Percentiles rank a stretch among this genome's conserved stretches.
Evolutionary conservation across 768 basidiomycete genomes (phyloP).

Genomic region (Pleurotus platypus): DNA sequence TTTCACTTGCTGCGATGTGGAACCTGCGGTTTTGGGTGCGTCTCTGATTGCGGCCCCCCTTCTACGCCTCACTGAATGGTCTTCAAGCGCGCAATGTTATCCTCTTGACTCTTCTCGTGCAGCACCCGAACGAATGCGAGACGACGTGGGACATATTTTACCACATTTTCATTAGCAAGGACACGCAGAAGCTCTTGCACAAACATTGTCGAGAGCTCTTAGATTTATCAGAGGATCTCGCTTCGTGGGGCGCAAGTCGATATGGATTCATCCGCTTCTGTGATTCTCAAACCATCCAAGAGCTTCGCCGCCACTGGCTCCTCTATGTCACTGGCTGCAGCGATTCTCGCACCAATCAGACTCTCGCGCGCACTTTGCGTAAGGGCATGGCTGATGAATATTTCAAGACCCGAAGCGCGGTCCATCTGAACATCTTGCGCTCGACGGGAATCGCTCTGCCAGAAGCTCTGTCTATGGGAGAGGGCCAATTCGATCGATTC

Average conservation of each 20-base stretch:
- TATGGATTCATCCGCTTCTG: slow-evolving; percentile 28
- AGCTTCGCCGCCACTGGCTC: slow-evolving; percentile 27
- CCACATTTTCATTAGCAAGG: slow-evolving; percentile 28
- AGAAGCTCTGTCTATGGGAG: background rate
- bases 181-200: slow-evolving; percentile 18
- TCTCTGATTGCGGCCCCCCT: background rate
- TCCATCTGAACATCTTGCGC: background rate
- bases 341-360: background rate
- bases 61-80: background rate
- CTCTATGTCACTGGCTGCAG: slow-evolving; percentile 17
- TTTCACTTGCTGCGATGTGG: slow-evolving; percentile 36
- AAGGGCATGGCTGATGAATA: background rate
- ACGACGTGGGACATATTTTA: slow-evolving; percentile 33
- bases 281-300: slow-evolving; percentile 24
- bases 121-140: slow-evolving; percentile 12
- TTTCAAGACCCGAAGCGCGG: background rate
- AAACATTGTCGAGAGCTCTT: slow-evolving; percentile 27
- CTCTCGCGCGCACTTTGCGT: background rate
- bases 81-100: slow-evolving; percentile 33
- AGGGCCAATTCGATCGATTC: slow-evolving; percentile 13
- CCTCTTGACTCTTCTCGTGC: slow-evolving; percentile 28
- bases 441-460: background rate
- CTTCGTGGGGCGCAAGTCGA: slow-evolving; percentile 22
- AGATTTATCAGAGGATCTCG: slow-evolving; percentile 14
- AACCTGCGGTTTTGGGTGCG: slow-evolving; percentile 32